Evolutionary conservation across 2,329 filamentous ascomycete species (phyloP).

Genomic region (Monosporascus sp.): DNA sequence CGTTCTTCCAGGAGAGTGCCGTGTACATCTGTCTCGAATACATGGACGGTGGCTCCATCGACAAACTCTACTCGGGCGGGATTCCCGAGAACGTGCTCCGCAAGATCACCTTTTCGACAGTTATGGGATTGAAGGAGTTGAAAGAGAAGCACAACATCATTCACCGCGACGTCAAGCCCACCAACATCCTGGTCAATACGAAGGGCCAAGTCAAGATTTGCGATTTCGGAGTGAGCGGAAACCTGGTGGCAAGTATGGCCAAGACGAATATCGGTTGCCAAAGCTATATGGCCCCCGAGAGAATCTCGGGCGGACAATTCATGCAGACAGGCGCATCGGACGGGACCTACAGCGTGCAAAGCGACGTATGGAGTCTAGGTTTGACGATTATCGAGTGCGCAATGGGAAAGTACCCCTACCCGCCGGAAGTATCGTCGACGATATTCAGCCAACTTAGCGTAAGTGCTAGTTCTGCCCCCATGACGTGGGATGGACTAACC

Average conservation of each 20-base stretch:
- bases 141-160: conserved; percentile 99
- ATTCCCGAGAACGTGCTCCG: conserved; percentile 82
- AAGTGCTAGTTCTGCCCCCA: conserved; percentile 39
- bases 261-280: conserved; percentile 99
- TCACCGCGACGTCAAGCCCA: conserved; percentile 96
- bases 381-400: conserved; percentile 95
- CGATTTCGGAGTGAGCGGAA: conserved; percentile 95
- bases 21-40: conserved; percentile 99
- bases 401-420: conserved; percentile 90
- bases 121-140: conserved; percentile 84
- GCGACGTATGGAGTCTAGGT: conserved; percentile 95
- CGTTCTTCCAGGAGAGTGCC: conserved; percentile 97
- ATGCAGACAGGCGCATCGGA: conserved; percentile 65
- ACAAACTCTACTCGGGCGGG: conserved; percentile 88
- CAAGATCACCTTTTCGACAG: conserved; percentile 85
- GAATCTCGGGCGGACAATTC: conserved; percentile 83
- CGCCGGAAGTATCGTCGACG: conserved; percentile 94
- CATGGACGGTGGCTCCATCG: conserved; percentile 97
- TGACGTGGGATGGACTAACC: conserved; percentile 10
- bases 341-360: conserved; percentile 95
- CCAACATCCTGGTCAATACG: conserved; percentile 93
- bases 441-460: conserved; percentile 97
- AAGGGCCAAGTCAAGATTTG: conserved; percentile 94
- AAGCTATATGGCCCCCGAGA: conserved; percentile 97
- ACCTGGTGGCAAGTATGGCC: conserved; percentile 93